Evolutionary conservation across 371 early-diverging fungal genomes (phyloP).

Genomic region (Rhizopus stolonifer): DNA sequence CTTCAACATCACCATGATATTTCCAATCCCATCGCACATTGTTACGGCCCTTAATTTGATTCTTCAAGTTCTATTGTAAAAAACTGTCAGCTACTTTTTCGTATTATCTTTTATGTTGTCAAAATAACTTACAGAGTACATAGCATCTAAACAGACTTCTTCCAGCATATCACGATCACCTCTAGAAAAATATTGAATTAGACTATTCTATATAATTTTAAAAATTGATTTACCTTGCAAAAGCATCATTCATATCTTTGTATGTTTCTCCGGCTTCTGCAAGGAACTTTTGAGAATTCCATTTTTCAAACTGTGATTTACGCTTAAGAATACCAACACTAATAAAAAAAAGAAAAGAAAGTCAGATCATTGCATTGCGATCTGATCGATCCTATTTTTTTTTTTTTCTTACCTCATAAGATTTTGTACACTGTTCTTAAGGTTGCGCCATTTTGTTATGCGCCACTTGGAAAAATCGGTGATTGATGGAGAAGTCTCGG

Average conservation of each 20-base stretch:
- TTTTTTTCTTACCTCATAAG: constrained; percentile 36
- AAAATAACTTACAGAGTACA: constrained; percentile 51
- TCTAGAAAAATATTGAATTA: constrained; percentile 20
- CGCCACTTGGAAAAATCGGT: constrained; percentile 49
- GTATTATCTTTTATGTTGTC: not conserved
- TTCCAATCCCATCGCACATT: constrained; percentile 66
- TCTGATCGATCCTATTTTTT: not conserved
- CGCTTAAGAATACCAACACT: constrained; percentile 54
- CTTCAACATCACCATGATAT: constrained; percentile 57
- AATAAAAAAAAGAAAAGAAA: constrained; percentile 1
- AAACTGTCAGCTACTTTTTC: not conserved
- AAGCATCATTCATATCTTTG: constrained; percentile 73
- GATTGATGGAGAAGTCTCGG: constrained; percentile 46
- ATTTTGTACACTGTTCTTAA: constrained; percentile 50
- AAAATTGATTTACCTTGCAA: constrained; percentile 47
- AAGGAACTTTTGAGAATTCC: constrained; percentile 54
- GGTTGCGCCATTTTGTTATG: constrained; percentile 50
- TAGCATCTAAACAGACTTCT: constrained; percentile 61
- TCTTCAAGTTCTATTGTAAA: constrained; percentile 54
- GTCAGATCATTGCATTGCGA: no score
- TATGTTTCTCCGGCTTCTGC: constrained; percentile 62
- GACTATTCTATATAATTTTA: not conserved
- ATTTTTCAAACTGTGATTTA: constrained; percentile 51
- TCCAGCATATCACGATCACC: constrained; percentile 64
- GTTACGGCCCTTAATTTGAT: constrained; percentile 62